These are phyloP conservation scores for Tricholoma sp. DNA, from an alignment of 768 basidiomycete species.

Conservation along the genomic window DNA sequence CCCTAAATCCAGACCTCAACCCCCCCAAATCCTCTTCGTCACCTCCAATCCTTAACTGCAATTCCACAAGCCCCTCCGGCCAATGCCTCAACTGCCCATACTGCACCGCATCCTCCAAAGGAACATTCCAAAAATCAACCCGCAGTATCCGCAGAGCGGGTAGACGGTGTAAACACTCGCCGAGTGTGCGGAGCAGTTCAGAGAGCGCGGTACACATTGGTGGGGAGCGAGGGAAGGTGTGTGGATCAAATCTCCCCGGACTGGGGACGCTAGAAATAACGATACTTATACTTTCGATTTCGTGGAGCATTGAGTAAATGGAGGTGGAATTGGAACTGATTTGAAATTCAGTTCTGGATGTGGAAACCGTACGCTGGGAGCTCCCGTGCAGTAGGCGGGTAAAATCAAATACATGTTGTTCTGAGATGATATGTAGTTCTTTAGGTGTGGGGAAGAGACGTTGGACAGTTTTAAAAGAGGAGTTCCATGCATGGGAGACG, in stretches of 20 bases:
- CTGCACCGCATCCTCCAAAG: neutral
- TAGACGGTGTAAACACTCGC: neutral
- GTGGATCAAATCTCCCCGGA: neutral
- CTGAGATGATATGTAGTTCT: neutral
- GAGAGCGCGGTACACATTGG: neutral
- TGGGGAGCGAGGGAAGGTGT: neutral
- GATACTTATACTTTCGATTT: neutral
- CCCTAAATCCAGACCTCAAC: no score
- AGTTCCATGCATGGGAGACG: neutral
- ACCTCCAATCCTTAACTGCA: neutral
- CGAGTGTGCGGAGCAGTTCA: neutral
- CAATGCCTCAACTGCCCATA: neutral
- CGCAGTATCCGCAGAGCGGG: neutral
- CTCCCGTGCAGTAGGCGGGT: neutral
- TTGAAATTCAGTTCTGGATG: neutral
- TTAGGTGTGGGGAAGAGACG: neutral
- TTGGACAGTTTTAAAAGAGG: neutral
- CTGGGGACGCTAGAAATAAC: neutral
- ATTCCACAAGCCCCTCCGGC: neutral
- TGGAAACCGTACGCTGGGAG: no score
- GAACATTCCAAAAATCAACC: neutral
- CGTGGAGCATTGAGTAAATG: neutral
- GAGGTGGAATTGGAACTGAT: neutral
- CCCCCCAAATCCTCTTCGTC: neutral
- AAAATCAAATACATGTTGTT: neutral